Evolutionary conservation across 345 rosid species (phyloP).

Genomic region (Pugionium dolabratum): DNA sequence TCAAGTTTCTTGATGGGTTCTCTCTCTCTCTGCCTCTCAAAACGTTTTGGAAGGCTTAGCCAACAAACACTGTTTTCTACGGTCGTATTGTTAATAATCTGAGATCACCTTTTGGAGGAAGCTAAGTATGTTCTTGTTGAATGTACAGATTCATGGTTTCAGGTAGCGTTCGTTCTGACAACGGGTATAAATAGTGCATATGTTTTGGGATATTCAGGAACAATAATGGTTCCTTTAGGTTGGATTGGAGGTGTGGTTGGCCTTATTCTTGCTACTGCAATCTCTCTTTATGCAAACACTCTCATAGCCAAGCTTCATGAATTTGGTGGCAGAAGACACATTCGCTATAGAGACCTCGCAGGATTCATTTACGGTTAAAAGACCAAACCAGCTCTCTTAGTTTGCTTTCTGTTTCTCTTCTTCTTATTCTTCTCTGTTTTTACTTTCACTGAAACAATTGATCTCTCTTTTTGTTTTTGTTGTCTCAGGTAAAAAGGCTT

Average conservation of each 20-base stretch:
- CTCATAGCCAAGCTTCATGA: constrained; percentile 89
- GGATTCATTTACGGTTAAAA: constrained; percentile 69
- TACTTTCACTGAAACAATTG: neutral
- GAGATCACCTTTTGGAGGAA: neutral
- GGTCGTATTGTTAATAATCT: neutral
- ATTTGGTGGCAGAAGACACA: constrained; percentile 84
- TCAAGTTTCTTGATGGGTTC: too few relatives aligned
- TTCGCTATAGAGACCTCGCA: constrained; percentile 91
- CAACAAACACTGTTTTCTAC: constrained; percentile 6
- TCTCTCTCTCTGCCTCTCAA: too few relatives aligned
- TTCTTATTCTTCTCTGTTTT: neutral
- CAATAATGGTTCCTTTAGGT: constrained; percentile 88
- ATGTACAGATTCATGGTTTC: constrained; percentile 86
- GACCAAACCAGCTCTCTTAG: neutral
- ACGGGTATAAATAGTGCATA: constrained; percentile 88
- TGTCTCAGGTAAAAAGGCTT: constrained; percentile 61
- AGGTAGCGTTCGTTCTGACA: constrained; percentile 77
- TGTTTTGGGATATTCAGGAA: constrained; percentile 89
- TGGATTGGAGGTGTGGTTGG: constrained; percentile 80
- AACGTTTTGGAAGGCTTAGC: neutral
- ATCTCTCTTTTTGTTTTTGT: neutral
- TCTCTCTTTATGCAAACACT: constrained; percentile 75
- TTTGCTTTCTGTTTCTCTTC: constrained; percentile 1
- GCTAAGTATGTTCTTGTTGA: constrained; percentile 25
- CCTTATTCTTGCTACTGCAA: constrained; percentile 59